phyloP scores from a whole-genome alignment of 345 rosid species.

The Viola odorata region DNA sequence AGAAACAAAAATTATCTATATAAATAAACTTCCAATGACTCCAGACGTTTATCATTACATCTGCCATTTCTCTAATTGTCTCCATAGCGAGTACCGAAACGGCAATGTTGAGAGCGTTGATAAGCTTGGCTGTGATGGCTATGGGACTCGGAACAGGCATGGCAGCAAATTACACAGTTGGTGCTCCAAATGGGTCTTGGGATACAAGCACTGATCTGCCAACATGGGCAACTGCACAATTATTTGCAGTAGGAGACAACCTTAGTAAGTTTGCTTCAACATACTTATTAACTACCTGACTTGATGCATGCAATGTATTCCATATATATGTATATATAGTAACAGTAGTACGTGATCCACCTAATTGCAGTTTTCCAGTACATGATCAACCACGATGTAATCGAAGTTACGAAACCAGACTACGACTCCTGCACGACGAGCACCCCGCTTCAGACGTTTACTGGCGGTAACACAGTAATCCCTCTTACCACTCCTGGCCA shows the following conservation, averaged over 20 bases:
- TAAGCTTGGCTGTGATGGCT: conserved; percentile 30
- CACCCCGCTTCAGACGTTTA: conserved; percentile 36
- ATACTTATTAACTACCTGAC: no score
- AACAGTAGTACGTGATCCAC: background rate
- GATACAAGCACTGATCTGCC: conserved; percentile 35
- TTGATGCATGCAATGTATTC: background rate
- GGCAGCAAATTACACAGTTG: conserved; percentile 56
- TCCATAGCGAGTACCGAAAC: background rate
- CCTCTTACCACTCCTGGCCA: conserved; percentile 57
- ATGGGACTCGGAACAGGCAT: conserved; percentile 38
- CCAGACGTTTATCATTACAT: no score
- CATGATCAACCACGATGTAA: conserved; percentile 42
- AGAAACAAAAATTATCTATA: no score
- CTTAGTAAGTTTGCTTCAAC: conserved; percentile 40
- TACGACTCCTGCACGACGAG: conserved; percentile 48
- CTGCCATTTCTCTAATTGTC: no score
- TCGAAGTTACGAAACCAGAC: conserved; percentile 54
- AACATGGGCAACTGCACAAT: conserved; percentile 53
- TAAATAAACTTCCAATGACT: no score
- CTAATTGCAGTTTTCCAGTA: conserved; percentile 50
- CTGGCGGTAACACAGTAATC: conserved; percentile 48
- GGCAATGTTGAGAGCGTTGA: conserved; percentile 14
- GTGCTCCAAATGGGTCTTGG: conserved; percentile 65
- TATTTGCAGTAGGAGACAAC: conserved; percentile 53
- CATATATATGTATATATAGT: background rate